phyloP scores from a whole-genome alignment of 192 early-diverging fungal species.

The Kappamyces sp. region DNA sequence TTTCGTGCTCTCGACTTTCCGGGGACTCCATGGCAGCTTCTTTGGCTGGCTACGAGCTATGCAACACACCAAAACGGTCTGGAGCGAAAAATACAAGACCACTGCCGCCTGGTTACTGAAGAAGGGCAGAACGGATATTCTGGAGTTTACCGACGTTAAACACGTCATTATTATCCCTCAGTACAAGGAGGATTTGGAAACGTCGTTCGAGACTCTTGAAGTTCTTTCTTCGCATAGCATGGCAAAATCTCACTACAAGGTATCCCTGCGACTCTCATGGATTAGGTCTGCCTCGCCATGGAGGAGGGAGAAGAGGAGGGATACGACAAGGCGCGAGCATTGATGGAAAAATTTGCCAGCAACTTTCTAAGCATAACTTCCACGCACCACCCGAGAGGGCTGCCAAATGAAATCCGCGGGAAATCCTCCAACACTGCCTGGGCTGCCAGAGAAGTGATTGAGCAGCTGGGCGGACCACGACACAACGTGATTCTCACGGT shows the following conservation, averaged over 20 bases:
- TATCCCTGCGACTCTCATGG: constrained; percentile 24
- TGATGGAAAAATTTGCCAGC: constrained; percentile 31
- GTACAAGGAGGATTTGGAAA: constrained; percentile 49
- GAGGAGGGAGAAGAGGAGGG: constrained; percentile 45
- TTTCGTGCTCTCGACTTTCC: constrained; percentile 32
- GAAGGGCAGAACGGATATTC: constrained; percentile 36
- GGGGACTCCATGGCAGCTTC: constrained; percentile 30
- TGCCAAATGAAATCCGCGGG: constrained; percentile 45
- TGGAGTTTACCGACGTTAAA: constrained; percentile 3
- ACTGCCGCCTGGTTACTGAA: constrained; percentile 31
- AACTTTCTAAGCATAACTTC: constrained; percentile 41
- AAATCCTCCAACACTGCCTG: constrained; percentile 49
- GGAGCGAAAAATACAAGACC: constrained; percentile 38
- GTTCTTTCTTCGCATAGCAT: constrained; percentile 33
- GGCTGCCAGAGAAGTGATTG: constrained; percentile 35
- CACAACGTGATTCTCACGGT: constrained; percentile 40
- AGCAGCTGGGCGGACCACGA: constrained; percentile 19
- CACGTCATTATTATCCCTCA: constrained; percentile 56
- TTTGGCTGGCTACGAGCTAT: constrained; percentile 33
- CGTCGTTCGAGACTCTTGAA: constrained; percentile 46
- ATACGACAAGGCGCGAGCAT: constrained; percentile 35
- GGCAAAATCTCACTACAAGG: constrained; percentile 21
- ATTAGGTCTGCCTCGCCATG: constrained; percentile 56
- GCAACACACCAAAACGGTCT: constrained; percentile 42
- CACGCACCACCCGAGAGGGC: constrained; percentile 35